Conservation (phyloP, 257 asterid species). For the Gentiana dahurica region DNA sequence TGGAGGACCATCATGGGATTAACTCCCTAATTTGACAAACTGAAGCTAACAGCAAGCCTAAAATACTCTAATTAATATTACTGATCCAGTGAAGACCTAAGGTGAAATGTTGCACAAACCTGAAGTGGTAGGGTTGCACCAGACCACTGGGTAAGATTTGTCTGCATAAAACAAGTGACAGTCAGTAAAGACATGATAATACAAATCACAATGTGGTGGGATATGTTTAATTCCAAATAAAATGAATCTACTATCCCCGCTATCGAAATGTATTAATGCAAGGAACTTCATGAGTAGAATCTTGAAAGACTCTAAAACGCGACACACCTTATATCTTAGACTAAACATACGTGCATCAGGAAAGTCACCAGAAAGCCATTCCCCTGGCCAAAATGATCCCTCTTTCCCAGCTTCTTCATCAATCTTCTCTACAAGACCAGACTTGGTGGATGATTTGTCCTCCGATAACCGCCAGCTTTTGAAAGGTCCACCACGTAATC, state of each 20-base stretch:
- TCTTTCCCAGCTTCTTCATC: constrained; percentile 97
- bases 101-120: constrained; percentile 30
- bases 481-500: constrained; percentile 98
- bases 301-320: not conserved
- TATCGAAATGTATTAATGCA: not conserved
- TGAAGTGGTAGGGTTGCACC: constrained; percentile 99
- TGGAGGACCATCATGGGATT: not conserved
- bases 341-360: constrained; percentile 93
- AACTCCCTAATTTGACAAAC: not conserved
- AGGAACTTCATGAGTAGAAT: not conserved
- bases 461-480: constrained; percentile 97
- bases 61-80: not conserved
- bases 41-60: not conserved
- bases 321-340: constrained; percentile 79
- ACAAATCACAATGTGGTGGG: not conserved
- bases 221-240: not conserved
- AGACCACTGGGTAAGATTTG: constrained; percentile 97
- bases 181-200: not conserved
- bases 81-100: not conserved
- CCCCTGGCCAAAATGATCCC: constrained; percentile 99
- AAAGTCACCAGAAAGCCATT: constrained; percentile 93
- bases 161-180: constrained; percentile 33
- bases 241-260: not conserved
- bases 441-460: constrained; percentile 92
- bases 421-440: constrained; percentile 99